A percentile compares a stretch with the other conserved stretches of the same genome.
These are phyloP conservation scores for Xerocomus spinulosus DNA, from an alignment of 768 basidiomycete species.

Conservation along the genomic window DNA sequence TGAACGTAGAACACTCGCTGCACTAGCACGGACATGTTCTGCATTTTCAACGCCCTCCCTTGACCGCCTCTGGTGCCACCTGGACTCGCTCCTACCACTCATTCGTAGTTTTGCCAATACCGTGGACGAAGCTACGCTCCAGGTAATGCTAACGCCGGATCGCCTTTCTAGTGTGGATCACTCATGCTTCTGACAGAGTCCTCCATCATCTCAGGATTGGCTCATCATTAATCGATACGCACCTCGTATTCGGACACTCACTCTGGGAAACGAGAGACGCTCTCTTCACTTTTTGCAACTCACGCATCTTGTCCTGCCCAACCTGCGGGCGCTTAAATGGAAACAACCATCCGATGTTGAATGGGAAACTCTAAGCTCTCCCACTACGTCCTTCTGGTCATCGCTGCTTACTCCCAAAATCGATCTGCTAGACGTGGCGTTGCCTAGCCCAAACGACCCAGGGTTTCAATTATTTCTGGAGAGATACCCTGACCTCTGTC, in stretches of 20 bases:
- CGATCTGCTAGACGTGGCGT: background rate
- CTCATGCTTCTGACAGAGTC: background rate
- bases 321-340: slow-evolving; percentile 2
- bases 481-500: background rate
- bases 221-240: background rate
- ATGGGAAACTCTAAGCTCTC: too few relatives aligned
- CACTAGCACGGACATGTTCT: slow-evolving; percentile 2
- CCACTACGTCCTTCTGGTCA: background rate
- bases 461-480: background rate
- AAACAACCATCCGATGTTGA: background rate
- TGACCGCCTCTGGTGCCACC: slow-evolving; percentile 1
- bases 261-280: background rate
- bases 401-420: background rate
- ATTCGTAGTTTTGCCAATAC: background rate
- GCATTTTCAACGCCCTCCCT: slow-evolving; percentile 3
- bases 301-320: background rate
- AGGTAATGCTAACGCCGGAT: background rate
- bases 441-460: background rate
- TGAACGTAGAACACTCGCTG: background rate
- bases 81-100: slow-evolving; percentile 5
- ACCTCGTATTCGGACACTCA: background rate
- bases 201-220: background rate
- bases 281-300: background rate
- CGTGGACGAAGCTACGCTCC: background rate
- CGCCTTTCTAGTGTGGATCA: background rate